Conservation (phyloP, 306 rosid species). For the Rosa persica region DNA sequence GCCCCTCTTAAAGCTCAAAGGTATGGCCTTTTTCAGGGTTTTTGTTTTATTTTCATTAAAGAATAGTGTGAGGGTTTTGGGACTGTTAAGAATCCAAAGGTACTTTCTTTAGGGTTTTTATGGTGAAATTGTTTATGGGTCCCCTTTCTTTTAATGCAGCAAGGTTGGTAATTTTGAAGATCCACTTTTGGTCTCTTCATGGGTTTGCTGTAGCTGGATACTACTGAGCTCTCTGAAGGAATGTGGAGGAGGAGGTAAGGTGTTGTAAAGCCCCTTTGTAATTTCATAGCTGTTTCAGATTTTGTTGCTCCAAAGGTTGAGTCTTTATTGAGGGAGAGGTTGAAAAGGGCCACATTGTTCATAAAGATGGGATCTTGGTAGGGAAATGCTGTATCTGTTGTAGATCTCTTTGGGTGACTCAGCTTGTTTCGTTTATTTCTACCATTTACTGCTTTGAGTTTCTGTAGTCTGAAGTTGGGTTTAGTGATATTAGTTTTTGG, state of each 20-base stretch:
- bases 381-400: conserved; percentile 30
- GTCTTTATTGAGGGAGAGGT: conserved; percentile 27
- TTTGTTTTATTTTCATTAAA: conserved; percentile 41
- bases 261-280: neutral
- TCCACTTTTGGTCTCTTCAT: conserved; percentile 44
- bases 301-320: conserved; percentile 32
- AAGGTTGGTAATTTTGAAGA: conserved; percentile 39
- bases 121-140: conserved; percentile 44
- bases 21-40: conserved; percentile 29
- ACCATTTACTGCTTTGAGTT: conserved; percentile 35
- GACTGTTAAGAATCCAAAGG: conserved; percentile 2
- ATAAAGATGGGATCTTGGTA: conserved; percentile 39
- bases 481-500: conserved; percentile 1
- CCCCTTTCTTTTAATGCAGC: conserved; percentile 58
- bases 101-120: conserved; percentile 29
- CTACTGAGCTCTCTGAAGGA: conserved; percentile 15
- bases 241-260: conserved; percentile 31
- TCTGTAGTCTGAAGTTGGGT: conserved; percentile 34
- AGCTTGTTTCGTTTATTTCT: conserved; percentile 28
- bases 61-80: conserved; percentile 26
- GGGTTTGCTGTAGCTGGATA: conserved; percentile 37
- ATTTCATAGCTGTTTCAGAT: conserved; percentile 11
- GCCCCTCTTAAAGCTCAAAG: conserved; percentile 35
- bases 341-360: conserved; percentile 37
- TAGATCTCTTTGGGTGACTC: conserved; percentile 46